Evolutionary conservation across 1,284 basidiomycete genomes (phyloP).

Genomic region (Ganoderma sinense): DNA sequence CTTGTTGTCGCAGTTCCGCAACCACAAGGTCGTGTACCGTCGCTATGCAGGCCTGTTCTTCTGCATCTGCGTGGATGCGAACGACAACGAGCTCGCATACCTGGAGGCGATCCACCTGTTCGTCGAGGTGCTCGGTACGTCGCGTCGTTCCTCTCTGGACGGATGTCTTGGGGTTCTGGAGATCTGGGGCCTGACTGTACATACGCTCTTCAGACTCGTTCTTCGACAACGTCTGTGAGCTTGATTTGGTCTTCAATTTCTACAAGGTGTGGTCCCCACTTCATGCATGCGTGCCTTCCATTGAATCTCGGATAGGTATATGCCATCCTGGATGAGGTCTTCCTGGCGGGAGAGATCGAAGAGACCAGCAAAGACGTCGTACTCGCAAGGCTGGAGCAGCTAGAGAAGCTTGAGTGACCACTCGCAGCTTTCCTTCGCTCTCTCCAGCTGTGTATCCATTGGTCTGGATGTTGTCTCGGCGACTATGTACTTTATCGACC

Average conservation of each 20-base stretch:
- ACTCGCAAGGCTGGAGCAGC: constrained; percentile 85
- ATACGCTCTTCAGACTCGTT: constrained; percentile 78
- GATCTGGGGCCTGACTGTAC: background rate
- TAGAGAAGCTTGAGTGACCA: constrained; percentile 86
- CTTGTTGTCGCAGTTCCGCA: constrained; percentile 75
- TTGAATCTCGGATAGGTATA: constrained; percentile 72
- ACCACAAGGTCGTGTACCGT: constrained; percentile 94
- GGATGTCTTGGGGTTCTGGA: background rate
- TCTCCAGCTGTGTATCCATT: background rate
- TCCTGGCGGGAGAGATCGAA: constrained; percentile 98
- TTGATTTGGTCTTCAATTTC: constrained; percentile 98
- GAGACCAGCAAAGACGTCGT: constrained; percentile 98
- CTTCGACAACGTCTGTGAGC: constrained; percentile 98
- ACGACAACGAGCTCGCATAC: constrained; percentile 98
- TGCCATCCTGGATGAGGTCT: constrained; percentile 97
- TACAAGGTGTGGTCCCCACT: constrained; percentile 79
- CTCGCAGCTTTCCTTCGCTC: constrained; percentile 18
- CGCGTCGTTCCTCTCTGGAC: background rate
- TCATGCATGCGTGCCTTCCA: background rate
- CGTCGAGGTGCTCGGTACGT: constrained; percentile 94
- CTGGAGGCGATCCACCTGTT: constrained; percentile 98
- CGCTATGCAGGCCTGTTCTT: constrained; percentile 98
- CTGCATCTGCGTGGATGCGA: constrained; percentile 96
- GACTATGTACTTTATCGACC: background rate
- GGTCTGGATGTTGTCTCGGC: background rate